Evolutionary conservation across 2,329 filamentous ascomycete genomes (phyloP).

Genomic region (Talaromyces sp.): DNA sequence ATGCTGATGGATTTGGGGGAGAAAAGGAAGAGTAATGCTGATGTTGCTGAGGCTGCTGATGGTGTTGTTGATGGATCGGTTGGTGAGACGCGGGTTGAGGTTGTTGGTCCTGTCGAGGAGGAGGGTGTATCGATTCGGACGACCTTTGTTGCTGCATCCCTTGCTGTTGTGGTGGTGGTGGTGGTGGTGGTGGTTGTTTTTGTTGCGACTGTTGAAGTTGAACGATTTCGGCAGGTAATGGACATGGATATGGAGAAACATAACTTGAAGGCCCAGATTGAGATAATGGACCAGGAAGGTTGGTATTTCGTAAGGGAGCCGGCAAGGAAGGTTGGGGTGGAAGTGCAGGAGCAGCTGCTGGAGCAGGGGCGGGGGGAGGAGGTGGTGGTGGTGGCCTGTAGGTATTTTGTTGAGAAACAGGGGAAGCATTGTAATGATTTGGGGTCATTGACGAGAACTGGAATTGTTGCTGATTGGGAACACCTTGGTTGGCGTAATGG

Average conservation of each 20-base stretch:
- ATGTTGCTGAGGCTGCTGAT: constrained; percentile 4
- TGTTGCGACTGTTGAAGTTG: constrained; percentile 27
- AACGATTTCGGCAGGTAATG: constrained; percentile 27
- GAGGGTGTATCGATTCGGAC: constrained; percentile 1
- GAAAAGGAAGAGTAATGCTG: constrained; percentile 19
- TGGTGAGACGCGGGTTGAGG: constrained; percentile 10
- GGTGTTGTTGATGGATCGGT: not conserved
- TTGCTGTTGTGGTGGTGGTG: constrained; percentile 15
- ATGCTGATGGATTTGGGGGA: constrained; percentile 13
- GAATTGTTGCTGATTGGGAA: constrained; percentile 31
- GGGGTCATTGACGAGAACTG: constrained; percentile 33
- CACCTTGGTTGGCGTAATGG: constrained; percentile 25
- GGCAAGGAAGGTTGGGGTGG: constrained; percentile 22
- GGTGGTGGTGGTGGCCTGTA: constrained; percentile 29
- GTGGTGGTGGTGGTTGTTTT: constrained; percentile 15
- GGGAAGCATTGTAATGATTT: constrained; percentile 24
- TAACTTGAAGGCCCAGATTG: constrained; percentile 31
- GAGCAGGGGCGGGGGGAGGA: constrained; percentile 10
- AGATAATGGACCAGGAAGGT: constrained; percentile 35
- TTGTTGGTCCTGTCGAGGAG: constrained; percentile 12
- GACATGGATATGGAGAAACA: constrained; percentile 36
- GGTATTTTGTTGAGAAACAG: constrained; percentile 12
- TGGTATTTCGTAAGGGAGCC: constrained; percentile 29
- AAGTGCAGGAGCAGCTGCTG: constrained; percentile 12
- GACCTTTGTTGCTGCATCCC: constrained; percentile 15